Percentiles rank a stretch among this genome's conserved stretches.
Conservation (phyloP, 2,329 filamentous ascomycete species). For the Blastomyces parvus region DNA sequence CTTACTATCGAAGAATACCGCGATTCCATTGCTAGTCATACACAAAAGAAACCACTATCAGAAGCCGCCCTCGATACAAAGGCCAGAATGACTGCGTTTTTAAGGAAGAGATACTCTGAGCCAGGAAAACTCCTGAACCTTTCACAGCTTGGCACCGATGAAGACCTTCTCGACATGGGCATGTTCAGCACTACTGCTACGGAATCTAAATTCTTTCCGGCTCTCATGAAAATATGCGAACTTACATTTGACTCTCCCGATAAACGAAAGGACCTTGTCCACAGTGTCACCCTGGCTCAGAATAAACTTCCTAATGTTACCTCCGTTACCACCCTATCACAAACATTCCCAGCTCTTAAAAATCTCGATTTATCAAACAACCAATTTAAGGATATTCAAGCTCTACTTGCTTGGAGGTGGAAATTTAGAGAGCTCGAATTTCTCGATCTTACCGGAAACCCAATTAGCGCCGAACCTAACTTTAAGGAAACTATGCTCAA, state of each 20-base stretch:
- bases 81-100: conserved; percentile 58
- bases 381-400: conserved; percentile 57
- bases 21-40: conserved; percentile 7
- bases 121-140: conserved; percentile 70
- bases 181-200: conserved; percentile 64
- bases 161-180: conserved; percentile 60
- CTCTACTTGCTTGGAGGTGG: conserved; percentile 65
- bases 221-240: conserved; percentile 79
- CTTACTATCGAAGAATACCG: conserved; percentile 42
- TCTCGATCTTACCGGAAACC: conserved; percentile 68
- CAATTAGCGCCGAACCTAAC: conserved; percentile 54
- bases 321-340: conserved; percentile 63
- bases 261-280: conserved; percentile 66
- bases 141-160: conserved; percentile 64
- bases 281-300: conserved; percentile 69
- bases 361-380: conserved; percentile 87
- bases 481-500: conserved; percentile 60
- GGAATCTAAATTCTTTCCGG: conserved; percentile 81
- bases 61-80: conserved; percentile 50
- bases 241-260: conserved; percentile 61
- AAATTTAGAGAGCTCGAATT: conserved; percentile 73
- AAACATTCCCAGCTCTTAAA: conserved; percentile 73
- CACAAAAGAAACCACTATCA: conserved; percentile 29
- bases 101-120: conserved; percentile 64
- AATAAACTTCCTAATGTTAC: conserved; percentile 67